Base-by-base conservation (phyloP, 768 basidiomycete genomes). In the Tylopilus sp. region DNA sequence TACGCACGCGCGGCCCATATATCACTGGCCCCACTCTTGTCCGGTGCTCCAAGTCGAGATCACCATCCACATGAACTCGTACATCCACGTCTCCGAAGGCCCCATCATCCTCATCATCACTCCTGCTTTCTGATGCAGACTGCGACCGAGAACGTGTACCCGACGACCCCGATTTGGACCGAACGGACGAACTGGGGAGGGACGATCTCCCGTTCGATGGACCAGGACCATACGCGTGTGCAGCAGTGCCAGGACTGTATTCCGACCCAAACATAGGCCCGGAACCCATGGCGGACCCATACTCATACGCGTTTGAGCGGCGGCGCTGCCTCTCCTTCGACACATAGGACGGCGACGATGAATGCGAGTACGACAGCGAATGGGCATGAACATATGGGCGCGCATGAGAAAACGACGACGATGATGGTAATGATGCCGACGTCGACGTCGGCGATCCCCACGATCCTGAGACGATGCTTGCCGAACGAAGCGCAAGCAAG, bases 171-270 rank as follows among this genome's bases (percentile, higher is more conserved):
- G 73, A 77, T 39, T 52, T 65, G 40, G 60, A 73, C 52, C 76
- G 71, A 43, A 82, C 52, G 1, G 80, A 81, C 22, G 81, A 82
- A 30, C 75, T 73, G 21, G 79, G 80, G 40, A 80, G 71, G 13
- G 79, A 79, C 80, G 81, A 82, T 28, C 73, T 78, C 21, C 73
- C 79, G 26, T 70, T 66, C 21, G 63, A 28, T 10, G 7, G 28
- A 28, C 28, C 28, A 56, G 60, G 31, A 2, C 62, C 57, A 40
- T 64, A 51, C 23, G 31, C 18, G 6, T 43, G n/a, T 3, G 45
- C 26, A 1, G 36, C 25, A 3, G 48, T 30, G n/a, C 30, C n/a
- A 25, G 40, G 18, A 42, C 2, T 25, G 10, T 25, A 17, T 17
- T 39, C 56, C 2, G 25, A n/a, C 22, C 50, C 47, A 26, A 44